These are phyloP conservation scores for Neoboletus subvelutipes DNA, from an alignment of 768 basidiomycete species.

Conservation along the genomic window DNA sequence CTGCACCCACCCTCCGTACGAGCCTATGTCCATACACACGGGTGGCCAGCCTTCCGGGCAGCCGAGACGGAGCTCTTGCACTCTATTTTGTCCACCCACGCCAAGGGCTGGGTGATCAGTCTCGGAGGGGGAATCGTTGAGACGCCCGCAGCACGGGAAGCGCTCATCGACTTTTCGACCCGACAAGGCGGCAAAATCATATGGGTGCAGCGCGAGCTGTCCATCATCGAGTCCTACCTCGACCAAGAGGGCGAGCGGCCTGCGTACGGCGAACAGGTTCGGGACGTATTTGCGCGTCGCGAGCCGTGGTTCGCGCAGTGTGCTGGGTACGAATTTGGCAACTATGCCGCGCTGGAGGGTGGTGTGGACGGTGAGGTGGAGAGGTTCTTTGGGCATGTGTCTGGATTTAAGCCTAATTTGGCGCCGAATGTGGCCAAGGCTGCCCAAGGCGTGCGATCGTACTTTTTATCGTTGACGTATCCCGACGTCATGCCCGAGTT, in stretches of 20 bases:
- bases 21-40: slow-evolving; percentile 75
- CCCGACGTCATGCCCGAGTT: slow-evolving; percentile 79
- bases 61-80: slow-evolving; percentile 71
- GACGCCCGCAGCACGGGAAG: slow-evolving; percentile 66
- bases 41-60: slow-evolving; percentile 88
- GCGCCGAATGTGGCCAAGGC: slow-evolving; percentile 45
- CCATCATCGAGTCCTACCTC: slow-evolving; percentile 81
- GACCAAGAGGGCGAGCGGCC: slow-evolving; percentile 75
- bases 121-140: slow-evolving; percentile 96
- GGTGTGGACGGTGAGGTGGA: slow-evolving; percentile 55
- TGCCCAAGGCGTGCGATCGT: slow-evolving; percentile 59
- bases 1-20: slow-evolving; percentile 62
- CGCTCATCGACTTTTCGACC: slow-evolving; percentile 64
- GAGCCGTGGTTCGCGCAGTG: slow-evolving; percentile 86
- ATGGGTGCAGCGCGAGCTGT: slow-evolving; percentile 76
- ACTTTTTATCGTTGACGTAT: slow-evolving; percentile 92
- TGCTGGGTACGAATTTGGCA: slow-evolving; percentile 80
- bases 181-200: slow-evolving; percentile 69
- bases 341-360: slow-evolving; percentile 49
- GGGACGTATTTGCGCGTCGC: slow-evolving; percentile 81
- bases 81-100: slow-evolving; percentile 58
- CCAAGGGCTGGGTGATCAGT: slow-evolving; percentile 71
- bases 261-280: slow-evolving; percentile 82
- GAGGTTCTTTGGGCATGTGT: slow-evolving; percentile 89
- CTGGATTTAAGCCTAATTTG: slow-evolving; percentile 67